Conservation (phyloP, 2,329 filamentous ascomycete genomes). For the Elsinoe necatrix region DNA sequence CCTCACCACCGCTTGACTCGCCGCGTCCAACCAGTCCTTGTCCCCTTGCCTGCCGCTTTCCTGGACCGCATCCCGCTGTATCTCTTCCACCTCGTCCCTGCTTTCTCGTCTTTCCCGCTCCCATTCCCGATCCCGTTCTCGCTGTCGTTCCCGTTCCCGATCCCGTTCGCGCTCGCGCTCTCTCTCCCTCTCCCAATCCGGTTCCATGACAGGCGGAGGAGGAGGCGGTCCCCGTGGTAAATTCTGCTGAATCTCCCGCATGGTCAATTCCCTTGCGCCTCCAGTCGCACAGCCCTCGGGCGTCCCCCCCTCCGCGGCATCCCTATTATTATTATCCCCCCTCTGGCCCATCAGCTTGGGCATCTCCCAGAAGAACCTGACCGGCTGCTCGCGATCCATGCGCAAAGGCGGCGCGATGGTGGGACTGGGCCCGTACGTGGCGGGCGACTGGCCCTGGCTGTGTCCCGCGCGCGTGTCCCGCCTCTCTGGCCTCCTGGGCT, state of each 20-base stretch:
- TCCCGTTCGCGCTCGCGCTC: neutral
- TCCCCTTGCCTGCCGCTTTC: neutral
- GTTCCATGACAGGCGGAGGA: neutral
- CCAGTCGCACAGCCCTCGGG: neutral
- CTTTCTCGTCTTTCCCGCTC: no score
- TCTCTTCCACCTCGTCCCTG: no score
- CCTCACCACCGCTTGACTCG: constrained; percentile 5
- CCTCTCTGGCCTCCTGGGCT: neutral
- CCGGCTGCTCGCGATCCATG: constrained; percentile 6
- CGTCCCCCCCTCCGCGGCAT: neutral
- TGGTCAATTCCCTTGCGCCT: neutral
- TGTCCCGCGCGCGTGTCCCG: neutral
- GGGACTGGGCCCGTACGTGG: constrained; percentile 9
- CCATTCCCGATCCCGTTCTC: no score
- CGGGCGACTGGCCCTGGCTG: neutral
- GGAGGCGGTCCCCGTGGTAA: neutral
- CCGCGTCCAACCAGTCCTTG: constrained; percentile 9
- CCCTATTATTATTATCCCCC: neutral
- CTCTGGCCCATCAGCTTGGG: constrained; percentile 3
- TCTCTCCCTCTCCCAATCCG: neutral
- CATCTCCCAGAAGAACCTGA: constrained; percentile 13
- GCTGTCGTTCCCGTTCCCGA: no score
- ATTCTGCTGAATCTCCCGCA: neutral
- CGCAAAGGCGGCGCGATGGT: neutral
- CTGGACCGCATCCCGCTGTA: no score